Evolutionary conservation across 139 green algal genomes (phyloP).

Genomic region (Dunaliella primolecta): DNA sequence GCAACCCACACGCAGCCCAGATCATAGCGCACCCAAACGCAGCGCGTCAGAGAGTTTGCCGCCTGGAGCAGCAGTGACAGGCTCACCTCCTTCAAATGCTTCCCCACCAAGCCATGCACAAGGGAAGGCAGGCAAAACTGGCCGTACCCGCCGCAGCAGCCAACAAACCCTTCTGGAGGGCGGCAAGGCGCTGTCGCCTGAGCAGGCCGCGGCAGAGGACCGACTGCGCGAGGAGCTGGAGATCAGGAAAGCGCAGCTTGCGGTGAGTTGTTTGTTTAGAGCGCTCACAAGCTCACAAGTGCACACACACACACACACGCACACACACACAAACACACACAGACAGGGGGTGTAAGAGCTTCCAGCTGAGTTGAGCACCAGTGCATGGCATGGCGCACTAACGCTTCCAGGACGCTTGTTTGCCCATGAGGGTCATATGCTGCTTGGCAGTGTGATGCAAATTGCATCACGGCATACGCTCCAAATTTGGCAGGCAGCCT

Average conservation of each 20-base stretch:
- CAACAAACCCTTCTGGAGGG: not conserved
- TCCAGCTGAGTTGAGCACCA: no score
- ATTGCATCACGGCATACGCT: no score
- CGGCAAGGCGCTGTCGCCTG: constrained; percentile 19
- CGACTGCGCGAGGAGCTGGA: constrained; percentile 55
- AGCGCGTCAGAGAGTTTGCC: not conserved
- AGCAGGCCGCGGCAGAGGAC: constrained; percentile 47
- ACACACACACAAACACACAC: no score
- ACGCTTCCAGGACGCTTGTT: no score
- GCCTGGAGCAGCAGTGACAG: not conserved
- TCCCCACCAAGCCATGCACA: not conserved
- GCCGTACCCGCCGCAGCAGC: not conserved
- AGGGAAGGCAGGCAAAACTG: not conserved
- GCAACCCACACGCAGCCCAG: not conserved
- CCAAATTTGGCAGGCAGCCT: no score
- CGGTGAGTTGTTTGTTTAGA: no score
- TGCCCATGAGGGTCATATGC: no score
- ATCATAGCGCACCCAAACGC: not conserved
- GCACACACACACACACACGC: no score
- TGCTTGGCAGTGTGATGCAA: no score
- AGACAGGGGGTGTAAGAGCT: no score
- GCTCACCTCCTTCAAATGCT: not conserved
- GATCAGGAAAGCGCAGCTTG: constrained; percentile 7
- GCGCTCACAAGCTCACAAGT: no score
- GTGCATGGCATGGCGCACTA: no score